Percentiles rank a stretch among this genome's conserved stretches.
These are phyloP conservation scores for Podosphaera xanthii DNA, from an alignment of 2,329 filamentous ascomycete species.

Conservation along the genomic window DNA sequence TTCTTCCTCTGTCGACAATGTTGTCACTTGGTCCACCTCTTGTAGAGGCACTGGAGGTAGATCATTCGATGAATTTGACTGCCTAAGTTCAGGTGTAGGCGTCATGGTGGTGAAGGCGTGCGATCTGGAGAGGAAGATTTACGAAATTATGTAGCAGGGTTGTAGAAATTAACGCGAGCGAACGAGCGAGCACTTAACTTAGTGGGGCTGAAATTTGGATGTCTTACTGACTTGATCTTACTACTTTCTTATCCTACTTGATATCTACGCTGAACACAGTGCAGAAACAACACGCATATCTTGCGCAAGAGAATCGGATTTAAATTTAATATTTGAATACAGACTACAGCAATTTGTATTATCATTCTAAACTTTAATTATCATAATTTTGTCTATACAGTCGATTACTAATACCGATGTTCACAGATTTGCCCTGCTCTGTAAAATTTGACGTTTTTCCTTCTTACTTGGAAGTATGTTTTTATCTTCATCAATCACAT, in stretches of 20 bases:
- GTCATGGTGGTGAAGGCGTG: neutral
- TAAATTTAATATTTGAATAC: too few relatives aligned
- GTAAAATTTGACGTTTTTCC: neutral
- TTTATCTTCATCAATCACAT: too few relatives aligned
- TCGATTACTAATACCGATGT: neutral
- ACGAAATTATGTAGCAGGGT: neutral
- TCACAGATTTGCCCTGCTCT: neutral
- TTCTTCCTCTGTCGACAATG: neutral
- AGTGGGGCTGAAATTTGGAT: too few relatives aligned
- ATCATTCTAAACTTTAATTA: neutral
- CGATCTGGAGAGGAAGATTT: neutral
- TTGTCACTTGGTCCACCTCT: conserved; percentile 8
- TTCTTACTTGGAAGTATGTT: too few relatives aligned
- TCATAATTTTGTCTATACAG: neutral
- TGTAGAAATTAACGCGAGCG: too few relatives aligned
- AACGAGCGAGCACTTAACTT: too few relatives aligned
- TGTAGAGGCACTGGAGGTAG: neutral
- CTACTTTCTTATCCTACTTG: too few relatives aligned
- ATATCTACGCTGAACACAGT: too few relatives aligned
- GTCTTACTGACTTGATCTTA: too few relatives aligned
- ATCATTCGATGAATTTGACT: neutral
- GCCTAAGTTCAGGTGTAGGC: neutral
- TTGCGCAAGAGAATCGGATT: too few relatives aligned
- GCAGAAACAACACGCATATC: too few relatives aligned
- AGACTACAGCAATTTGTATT: neutral